These are phyloP conservation scores for Pseudoturritis turrita DNA, from an alignment of 345 rosid species.

Conservation along the genomic window DNA sequence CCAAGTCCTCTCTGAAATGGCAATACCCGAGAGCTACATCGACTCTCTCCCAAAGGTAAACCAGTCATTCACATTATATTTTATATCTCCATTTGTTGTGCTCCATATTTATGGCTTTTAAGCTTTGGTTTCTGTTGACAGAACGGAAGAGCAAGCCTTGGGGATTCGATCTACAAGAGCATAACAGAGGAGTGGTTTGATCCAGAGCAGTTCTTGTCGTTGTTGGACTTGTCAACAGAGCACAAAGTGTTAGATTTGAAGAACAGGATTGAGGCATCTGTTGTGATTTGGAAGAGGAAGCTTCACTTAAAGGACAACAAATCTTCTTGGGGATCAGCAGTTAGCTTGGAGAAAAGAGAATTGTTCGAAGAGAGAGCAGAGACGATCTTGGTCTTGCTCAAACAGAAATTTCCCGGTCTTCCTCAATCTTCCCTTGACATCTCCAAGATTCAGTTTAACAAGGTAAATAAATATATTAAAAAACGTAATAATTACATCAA, in stretches of 20 bases:
- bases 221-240: constrained; percentile 75
- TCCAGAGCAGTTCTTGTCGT: constrained; percentile 66
- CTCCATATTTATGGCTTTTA: background rate
- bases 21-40: constrained; percentile 76
- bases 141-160: constrained; percentile 95
- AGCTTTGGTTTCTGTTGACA: constrained; percentile 10
- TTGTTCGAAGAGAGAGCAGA: constrained; percentile 93
- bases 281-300: constrained; percentile 87
- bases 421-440: constrained; percentile 90
- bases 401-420: constrained; percentile 80
- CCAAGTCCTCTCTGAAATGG: constrained; percentile 88
- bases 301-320: constrained; percentile 73
- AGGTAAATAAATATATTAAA: constrained; percentile 41
- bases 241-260: constrained; percentile 83
- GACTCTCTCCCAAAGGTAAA: constrained; percentile 93
- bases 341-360: constrained; percentile 92
- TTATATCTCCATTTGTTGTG: background rate
- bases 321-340: constrained; percentile 87
- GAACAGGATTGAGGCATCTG: constrained; percentile 89
- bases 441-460: constrained; percentile 80
- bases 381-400: constrained; percentile 67
- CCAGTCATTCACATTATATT: background rate
- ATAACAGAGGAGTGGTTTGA: constrained; percentile 85
- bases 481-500: background rate
- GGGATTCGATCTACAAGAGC: constrained; percentile 80